Evolutionary conservation across 164 flowering plant genomes (phyloP).

Genomic region (Akebia trifoliata): DNA sequence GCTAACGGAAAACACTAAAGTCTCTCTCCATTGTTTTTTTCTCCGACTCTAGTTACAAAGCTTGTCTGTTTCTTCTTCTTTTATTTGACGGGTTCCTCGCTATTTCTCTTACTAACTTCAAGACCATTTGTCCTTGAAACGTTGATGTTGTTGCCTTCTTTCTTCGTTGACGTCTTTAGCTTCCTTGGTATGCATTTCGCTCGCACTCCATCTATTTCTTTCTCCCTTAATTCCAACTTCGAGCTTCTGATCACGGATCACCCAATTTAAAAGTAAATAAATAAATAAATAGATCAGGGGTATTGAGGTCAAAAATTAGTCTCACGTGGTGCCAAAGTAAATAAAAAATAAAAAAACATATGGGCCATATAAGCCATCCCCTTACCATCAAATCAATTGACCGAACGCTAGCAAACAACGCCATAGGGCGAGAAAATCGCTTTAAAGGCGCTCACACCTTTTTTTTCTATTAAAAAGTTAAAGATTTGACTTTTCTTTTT

Average conservation of each 20-base stretch:
- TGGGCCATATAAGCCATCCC: too few relatives aligned
- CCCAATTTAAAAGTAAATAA: too few relatives aligned
- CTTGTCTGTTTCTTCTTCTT: neutral
- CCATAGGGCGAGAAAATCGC: too few relatives aligned
- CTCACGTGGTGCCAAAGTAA: too few relatives aligned
- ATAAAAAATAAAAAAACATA: too few relatives aligned
- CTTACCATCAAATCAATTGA: too few relatives aligned
- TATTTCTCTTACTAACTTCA: constrained; percentile 15
- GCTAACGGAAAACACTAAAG: neutral
- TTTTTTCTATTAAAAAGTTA: too few relatives aligned
- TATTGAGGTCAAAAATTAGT: too few relatives aligned
- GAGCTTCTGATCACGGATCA: constrained; percentile 37
- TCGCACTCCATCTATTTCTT: constrained; percentile 33
- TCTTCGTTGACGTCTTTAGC: constrained; percentile 31
- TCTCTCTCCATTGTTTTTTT: neutral
- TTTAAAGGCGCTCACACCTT: too few relatives aligned
- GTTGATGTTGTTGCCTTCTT: constrained; percentile 15
- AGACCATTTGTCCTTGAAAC: constrained; percentile 13
- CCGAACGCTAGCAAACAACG: too few relatives aligned
- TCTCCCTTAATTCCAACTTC: constrained; percentile 32
- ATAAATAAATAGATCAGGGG: too few relatives aligned
- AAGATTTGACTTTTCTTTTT: too few relatives aligned
- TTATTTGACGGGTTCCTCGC: constrained; percentile 13
- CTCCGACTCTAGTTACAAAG: neutral
- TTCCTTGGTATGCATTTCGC: constrained; percentile 61